These are phyloP conservation scores for Plantago coronopus DNA, from an alignment of 305 asterid genomes.

Conservation along the genomic window DNA sequence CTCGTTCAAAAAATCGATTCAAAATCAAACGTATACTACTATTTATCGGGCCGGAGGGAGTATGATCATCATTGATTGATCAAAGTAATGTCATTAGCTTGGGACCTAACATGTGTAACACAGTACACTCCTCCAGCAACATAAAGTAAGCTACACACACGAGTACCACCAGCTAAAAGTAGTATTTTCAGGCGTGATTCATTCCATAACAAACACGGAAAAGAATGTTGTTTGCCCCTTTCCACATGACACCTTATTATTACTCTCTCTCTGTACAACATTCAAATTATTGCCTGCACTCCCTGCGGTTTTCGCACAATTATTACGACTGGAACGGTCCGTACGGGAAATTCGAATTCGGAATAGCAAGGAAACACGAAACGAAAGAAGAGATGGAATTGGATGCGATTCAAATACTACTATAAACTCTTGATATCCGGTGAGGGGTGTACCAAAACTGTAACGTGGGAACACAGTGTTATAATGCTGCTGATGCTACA, in stretches of 20 bases:
- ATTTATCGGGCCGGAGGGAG: too few relatives aligned
- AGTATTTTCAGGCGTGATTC: not conserved
- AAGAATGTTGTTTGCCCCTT: not conserved
- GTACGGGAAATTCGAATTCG: too few relatives aligned
- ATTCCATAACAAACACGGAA: not conserved
- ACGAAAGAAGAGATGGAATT: not conserved
- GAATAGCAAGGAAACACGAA: too few relatives aligned
- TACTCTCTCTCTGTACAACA: not conserved
- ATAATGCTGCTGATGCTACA: not conserved
- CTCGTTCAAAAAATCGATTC: too few relatives aligned
- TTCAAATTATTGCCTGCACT: too few relatives aligned
- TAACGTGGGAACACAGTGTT: not conserved
- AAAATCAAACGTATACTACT: too few relatives aligned
- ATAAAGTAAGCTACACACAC: not conserved
- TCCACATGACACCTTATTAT: constrained; percentile 4
- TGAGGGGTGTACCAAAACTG: constrained; percentile 18
- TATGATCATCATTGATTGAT: too few relatives aligned
- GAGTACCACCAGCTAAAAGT: not conserved
- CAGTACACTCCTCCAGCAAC: too few relatives aligned
- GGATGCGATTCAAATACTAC: constrained; percentile 6
- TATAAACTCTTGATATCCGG: constrained; percentile 18
- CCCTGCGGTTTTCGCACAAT: too few relatives aligned
- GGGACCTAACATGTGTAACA: too few relatives aligned
- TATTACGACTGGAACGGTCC: too few relatives aligned
- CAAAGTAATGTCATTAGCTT: too few relatives aligned